Evolutionary conservation across 192 early-diverging fungal species (phyloP), one percentile per base, ranked within the genome.

Genomic region (Coemansia sp.): DNA sequence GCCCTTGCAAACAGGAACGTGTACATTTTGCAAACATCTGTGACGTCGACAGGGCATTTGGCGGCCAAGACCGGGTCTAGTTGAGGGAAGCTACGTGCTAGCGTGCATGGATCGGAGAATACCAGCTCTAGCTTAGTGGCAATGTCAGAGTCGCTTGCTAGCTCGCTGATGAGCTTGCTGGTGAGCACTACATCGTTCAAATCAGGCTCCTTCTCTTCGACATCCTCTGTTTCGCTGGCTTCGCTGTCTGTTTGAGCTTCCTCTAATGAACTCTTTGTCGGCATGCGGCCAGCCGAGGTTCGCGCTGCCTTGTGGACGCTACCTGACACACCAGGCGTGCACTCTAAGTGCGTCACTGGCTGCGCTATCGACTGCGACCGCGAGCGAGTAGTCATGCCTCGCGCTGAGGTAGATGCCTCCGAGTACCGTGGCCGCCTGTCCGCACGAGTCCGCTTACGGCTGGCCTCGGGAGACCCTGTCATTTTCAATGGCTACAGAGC

Each of bases 61-160:
- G 64, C 43, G 1, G 71, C 73, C 43, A 66, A 64, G 12, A 15
- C 66, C 3, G 69, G 33, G 49, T 82, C 63, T 7, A 49, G 52
- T 43, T 82, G 80, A 9, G 76, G 76, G 62, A 86, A 86, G 71
- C 81, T 79, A 40, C 74, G 77, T 15, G 81, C 81, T 53, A 84
- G 66, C 39, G 72, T 74, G 40, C 81, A 84, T 36, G 81, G 81
- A 12, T 84, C 81, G 3, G 74, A 68, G 36, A 84, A 84, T 12
- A 75, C 74, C 44, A 60, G 46, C 6, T 49, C 60, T 15, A 84
- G 81, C 63, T 72, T 79, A 27, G 73, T 68, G 27, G 71, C 16
- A 27, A 84, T 15, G 13, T 79, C 81, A 34, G 73, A 27, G 29
- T 74, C 74, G 24, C 71, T 65, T 22, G 34, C 18, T 36, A 79